Percentiles rank a stretch among this genome's conserved stretches.
phyloP scores from a whole-genome alignment of 2,329 filamentous ascomycete species.

The Fusarium solani-melongenae region DNA sequence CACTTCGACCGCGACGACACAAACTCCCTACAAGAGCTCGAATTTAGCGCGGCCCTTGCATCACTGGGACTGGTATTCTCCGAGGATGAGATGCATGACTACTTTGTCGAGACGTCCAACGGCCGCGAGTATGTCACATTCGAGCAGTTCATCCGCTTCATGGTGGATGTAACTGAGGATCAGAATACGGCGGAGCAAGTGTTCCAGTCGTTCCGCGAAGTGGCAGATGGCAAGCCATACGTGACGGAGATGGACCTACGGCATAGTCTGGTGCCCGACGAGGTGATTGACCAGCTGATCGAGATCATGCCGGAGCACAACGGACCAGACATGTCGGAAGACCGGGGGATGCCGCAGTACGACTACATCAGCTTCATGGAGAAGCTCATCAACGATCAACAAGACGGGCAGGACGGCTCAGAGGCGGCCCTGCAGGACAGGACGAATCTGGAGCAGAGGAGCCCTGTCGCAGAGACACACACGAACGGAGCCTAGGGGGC shows the following conservation, averaged over 20 bases:
- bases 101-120: slow-evolving; percentile 87
- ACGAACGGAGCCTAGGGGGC: slow-evolving; percentile 48
- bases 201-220: slow-evolving; percentile 96
- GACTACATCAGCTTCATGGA: slow-evolving; percentile 99
- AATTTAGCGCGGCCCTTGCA: slow-evolving; percentile 96
- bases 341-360: slow-evolving; percentile 86
- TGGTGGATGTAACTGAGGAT: slow-evolving; percentile 98
- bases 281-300: slow-evolving; percentile 93
- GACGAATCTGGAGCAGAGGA: slow-evolving; percentile 44
- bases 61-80: slow-evolving; percentile 95
- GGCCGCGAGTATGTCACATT: slow-evolving; percentile 87
- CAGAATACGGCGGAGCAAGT: slow-evolving; percentile 99
- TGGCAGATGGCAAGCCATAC: slow-evolving; percentile 98
- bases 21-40: slow-evolving; percentile 90
- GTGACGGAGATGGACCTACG: slow-evolving; percentile 97
- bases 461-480: slow-evolving; percentile 41
- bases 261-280: slow-evolving; percentile 94
- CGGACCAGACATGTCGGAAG: slow-evolving; percentile 87
- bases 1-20: slow-evolving; percentile 96
- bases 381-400: slow-evolving; percentile 71
- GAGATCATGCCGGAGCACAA: slow-evolving; percentile 86
- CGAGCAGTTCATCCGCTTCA: slow-evolving; percentile 99
- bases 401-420: slow-evolving; percentile 42
- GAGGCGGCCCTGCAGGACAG: slow-evolving; percentile 50
- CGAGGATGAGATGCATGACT: slow-evolving; percentile 97